Base-by-base conservation (phyloP, 192 early-diverging fungal species). In the Phlyctochytrium arcticum region DNA sequence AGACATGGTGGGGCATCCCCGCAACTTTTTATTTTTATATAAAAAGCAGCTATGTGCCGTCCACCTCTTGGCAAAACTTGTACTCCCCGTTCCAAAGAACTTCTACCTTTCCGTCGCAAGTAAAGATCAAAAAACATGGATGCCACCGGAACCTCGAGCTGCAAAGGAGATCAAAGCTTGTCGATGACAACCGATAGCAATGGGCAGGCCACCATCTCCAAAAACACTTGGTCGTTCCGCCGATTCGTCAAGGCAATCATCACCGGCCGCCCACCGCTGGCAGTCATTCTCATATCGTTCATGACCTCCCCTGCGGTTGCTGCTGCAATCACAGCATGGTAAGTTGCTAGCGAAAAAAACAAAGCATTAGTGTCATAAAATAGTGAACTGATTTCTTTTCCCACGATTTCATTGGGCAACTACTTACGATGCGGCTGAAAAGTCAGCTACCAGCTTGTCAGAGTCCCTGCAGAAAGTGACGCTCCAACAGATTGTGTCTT, bases 361-460 rank as follows among this genome's bases (percentile, higher is more conserved):
- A 49, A 7, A 42, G 39, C 39, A 42, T n/a, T n/a, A n/a, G n/a
- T n/a, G n/a, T n/a, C n/a, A n/a, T n/a, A n/a, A n/a, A n/a, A n/a
- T n/a, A n/a, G n/a, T n/a, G n/a, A n/a, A n/a, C n/a, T n/a, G n/a
- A n/a, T n/a, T n/a, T n/a, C n/a, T n/a, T n/a, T n/a, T n/a, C n/a
- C n/a, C n/a, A n/a, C n/a, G n/a, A n/a, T n/a, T n/a, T 44, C 50
- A 53, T 34, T 34, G 55, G 55, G 55, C 55, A 15, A n/a, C 35
- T n/a, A 57, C 55, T 17, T 57, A 35, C 15, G 17, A 26, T 9
- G 55, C 55, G 8, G 55, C 55, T n/a, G 55, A 57, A 34, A 2
- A 1, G 1, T 57, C 55, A 1, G 23, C 55, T 12, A 57, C 26
- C 12, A 35, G n/a, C 29, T 30, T 57, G 12, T n/a, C 55, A 26